Conservation (phyloP, 1,139 yeast species). For the Zygoascus sp. region DNA sequence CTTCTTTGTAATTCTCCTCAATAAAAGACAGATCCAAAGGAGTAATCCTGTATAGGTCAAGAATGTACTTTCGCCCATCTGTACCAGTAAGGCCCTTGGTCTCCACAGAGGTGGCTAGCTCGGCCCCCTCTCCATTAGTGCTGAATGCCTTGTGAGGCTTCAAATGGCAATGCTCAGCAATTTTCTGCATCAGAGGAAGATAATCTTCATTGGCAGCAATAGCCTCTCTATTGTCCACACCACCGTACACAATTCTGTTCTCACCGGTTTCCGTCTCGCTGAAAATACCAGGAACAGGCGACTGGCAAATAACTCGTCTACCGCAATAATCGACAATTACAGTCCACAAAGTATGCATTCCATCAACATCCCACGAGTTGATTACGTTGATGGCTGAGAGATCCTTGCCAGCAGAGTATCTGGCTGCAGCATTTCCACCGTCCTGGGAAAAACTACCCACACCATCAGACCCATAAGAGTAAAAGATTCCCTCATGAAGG, state of each 20-base stretch:
- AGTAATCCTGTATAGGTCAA: slow-evolving; percentile 78
- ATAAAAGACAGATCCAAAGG: slow-evolving; percentile 80
- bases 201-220: slow-evolving; percentile 49
- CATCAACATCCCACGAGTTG: slow-evolving; percentile 61
- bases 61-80: slow-evolving; percentile 77
- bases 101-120: slow-evolving; percentile 66
- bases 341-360: slow-evolving; percentile 68
- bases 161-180: slow-evolving; percentile 75
- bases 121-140: slow-evolving; percentile 40
- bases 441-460: slow-evolving; percentile 57
- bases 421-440: slow-evolving; percentile 86
- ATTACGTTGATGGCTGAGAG: slow-evolving; percentile 64
- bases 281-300: slow-evolving; percentile 96
- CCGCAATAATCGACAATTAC: slow-evolving; percentile 88
- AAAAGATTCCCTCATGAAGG: slow-evolving; percentile 80
- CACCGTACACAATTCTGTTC: slow-evolving; percentile 69
- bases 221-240: slow-evolving; percentile 53
- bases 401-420: slow-evolving; percentile 77
- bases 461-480: slow-evolving; percentile 74
- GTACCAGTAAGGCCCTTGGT: slow-evolving; percentile 83
- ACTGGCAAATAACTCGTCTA: slow-evolving; percentile 81
- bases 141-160: slow-evolving; percentile 60
- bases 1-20: slow-evolving; percentile 43
- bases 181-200: slow-evolving; percentile 49
- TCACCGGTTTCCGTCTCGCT: slow-evolving; percentile 41